Conservation (phyloP, 2,329 filamentous ascomycete species). For the Phaeosphaeriaceae sp. region DNA sequence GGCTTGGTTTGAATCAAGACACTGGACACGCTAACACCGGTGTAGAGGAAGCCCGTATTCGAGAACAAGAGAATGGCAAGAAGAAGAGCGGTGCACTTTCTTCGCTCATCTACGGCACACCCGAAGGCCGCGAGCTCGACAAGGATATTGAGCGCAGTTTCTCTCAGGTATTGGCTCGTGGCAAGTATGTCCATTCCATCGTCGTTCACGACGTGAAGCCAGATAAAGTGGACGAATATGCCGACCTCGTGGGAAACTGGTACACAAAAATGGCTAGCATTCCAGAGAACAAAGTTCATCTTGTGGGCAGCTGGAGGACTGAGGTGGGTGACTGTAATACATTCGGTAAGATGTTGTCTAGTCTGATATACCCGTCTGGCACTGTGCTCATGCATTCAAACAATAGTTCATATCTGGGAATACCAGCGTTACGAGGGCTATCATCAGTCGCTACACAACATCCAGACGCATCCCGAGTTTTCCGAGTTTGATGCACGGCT, state of each 20-base stretch:
- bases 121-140: slow-evolving; percentile 92
- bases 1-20: too few relatives aligned
- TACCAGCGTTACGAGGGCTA: slow-evolving; percentile 98
- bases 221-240: slow-evolving; percentile 94
- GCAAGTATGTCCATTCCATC: slow-evolving; percentile 98
- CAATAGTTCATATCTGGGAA: slow-evolving; percentile 96
- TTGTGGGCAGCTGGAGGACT: slow-evolving; percentile 97
- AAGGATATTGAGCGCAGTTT: slow-evolving; percentile 96
- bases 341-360: slow-evolving; percentile 69
- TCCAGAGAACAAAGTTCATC: slow-evolving; percentile 89
- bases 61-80: slow-evolving; percentile 65
- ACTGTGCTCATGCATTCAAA: slow-evolving; percentile 14
- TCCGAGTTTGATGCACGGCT: slow-evolving; percentile 83
- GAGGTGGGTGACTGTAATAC: slow-evolving; percentile 98
- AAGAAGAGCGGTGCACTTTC: slow-evolving; percentile 74
- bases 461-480: slow-evolving; percentile 83
- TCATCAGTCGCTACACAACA: slow-evolving; percentile 86
- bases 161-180: slow-evolving; percentile 89
- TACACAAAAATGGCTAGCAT: slow-evolving; percentile 87
- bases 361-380: background rate
- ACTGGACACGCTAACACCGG: slow-evolving; percentile 58
- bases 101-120: slow-evolving; percentile 94
- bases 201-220: slow-evolving; percentile 96
- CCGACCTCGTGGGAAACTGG: slow-evolving; percentile 85
- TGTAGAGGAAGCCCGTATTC: slow-evolving; percentile 61